Base-by-base conservation (phyloP, 2,329 filamentous ascomycete genomes). In the Diplodia sapinea region DNA sequence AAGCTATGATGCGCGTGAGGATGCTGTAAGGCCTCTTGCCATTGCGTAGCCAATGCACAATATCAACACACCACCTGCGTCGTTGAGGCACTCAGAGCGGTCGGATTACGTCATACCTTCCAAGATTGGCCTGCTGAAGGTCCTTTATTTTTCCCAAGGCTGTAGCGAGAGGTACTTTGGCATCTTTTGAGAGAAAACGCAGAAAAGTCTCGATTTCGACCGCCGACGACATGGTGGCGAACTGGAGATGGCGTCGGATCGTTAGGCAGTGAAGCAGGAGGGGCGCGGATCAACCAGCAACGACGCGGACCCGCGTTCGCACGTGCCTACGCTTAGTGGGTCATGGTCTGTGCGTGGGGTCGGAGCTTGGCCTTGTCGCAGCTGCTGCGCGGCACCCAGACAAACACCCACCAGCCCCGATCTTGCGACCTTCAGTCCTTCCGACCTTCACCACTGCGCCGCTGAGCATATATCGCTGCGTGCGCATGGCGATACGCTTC, bases 101-200 rank as follows among this genome's bases (percentile, higher is more conserved):
- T 57, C 12, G 11, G 52, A 66, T 66, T 59, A 43, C 64, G 54
- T 66, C 64, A 66, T 66, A 66, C 64, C 64, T 66, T 51, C 54
- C 76, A 26, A 88, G 77, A 67, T 80, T 78, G 26, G 81, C 82
- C 64, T 79, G 78, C 72, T 86, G 83, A 11, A 88, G 79, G n/a
- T 82, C 80, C 69, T 83, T 84, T 66, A 85, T 79, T 72, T 87
- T 87, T 65, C 79, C 73, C 75, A 88, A 84, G 12, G 86, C 86
- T 33, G 79, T 77, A 4, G 83, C 82, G 5, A 88, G 77, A 2
- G 86, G 84, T 0, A 88, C 70, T 72, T 86, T 87, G 36, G 82
- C 82, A 71, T 88, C 86, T 75, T 86, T 82, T 1, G 84, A 84
- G 29, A 88, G 77, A 70, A 89, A 88, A 13, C 86, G 84, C 40